Evolutionary conservation across 257 asterid genomes (phyloP).

Genomic region (Verbascum thapsus): DNA sequence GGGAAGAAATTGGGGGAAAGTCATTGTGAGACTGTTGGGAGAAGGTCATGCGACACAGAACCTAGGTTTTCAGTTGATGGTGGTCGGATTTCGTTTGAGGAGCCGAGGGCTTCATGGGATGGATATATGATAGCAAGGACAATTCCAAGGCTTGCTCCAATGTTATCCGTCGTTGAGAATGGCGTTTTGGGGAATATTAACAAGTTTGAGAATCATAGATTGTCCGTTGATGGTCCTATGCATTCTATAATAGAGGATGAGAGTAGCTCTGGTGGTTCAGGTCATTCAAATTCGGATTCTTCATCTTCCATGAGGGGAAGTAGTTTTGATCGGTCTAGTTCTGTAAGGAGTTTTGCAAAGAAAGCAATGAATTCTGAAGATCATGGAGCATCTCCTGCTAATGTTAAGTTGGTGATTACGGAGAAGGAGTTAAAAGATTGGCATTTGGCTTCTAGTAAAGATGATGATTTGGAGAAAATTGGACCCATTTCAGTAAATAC

Average conservation of each 20-base stretch:
- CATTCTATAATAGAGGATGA: conserved; percentile 81
- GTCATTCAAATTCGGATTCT: conserved; percentile 82
- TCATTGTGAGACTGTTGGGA: conserved; percentile 49
- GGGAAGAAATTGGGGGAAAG: conserved; percentile 37
- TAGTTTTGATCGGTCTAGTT: conserved; percentile 87
- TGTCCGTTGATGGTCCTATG: conserved; percentile 86
- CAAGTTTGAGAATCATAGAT: conserved; percentile 59
- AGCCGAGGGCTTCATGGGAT: conserved; percentile 98
- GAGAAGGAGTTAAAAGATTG: conserved; percentile 91
- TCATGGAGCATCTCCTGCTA: conserved; percentile 61
- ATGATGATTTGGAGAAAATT: conserved; percentile 42
- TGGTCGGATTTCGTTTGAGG: conserved; percentile 67
- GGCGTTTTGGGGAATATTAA: conserved; percentile 48
- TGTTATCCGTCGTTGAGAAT: conserved; percentile 78
- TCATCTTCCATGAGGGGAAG: conserved; percentile 78
- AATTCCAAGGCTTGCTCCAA: conserved; percentile 80
- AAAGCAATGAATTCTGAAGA: conserved; percentile 53
- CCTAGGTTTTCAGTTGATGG: conserved; percentile 70
- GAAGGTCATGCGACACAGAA: conserved; percentile 77
- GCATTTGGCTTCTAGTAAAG: conserved; percentile 57
- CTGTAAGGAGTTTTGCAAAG: conserved; percentile 79
- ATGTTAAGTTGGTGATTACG: conserved; percentile 73
- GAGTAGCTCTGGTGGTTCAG: conserved; percentile 79
- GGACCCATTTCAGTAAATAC: conserved; percentile 35
- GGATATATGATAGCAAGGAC: conserved; percentile 91